phyloP scores from a whole-genome alignment of 192 early-diverging fungal genomes.

The Backusella tarrabulga region DNA sequence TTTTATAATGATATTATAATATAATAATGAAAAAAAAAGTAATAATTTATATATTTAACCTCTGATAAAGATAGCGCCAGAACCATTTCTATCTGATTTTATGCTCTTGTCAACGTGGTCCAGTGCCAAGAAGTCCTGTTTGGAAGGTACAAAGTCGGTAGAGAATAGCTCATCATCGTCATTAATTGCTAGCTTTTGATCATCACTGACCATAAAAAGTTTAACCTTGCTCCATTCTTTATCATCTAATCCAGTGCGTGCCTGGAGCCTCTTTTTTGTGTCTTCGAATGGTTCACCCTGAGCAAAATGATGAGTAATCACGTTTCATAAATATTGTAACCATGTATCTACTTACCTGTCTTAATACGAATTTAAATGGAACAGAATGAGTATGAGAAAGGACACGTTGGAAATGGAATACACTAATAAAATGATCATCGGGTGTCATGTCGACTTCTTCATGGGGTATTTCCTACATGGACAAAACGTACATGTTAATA shows the following conservation, averaged over 20 bases:
- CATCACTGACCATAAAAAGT: slow-evolving; percentile 42
- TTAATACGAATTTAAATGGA: slow-evolving; percentile 80
- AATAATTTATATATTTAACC: slow-evolving; percentile 19
- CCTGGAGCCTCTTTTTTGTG: slow-evolving; percentile 72
- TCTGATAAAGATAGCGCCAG: slow-evolving; percentile 29
- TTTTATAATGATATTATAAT: neutral
- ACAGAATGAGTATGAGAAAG: slow-evolving; percentile 67
- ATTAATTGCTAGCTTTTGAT: neutral
- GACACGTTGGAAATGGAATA: slow-evolving; percentile 80
- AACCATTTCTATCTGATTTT: slow-evolving; percentile 11
- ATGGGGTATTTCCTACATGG: slow-evolving; percentile 38
- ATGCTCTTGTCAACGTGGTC: slow-evolving; percentile 44
- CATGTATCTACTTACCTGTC: slow-evolving; percentile 25
- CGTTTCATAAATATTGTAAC: no score
- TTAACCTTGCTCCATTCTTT: slow-evolving; percentile 80
- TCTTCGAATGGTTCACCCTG: slow-evolving; percentile 67
- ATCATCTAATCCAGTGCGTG: slow-evolving; percentile 71
- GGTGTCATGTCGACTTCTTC: slow-evolving; percentile 41
- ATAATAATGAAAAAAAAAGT: slow-evolving; percentile 6
- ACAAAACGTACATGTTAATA: neutral
- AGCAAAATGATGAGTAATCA: no score
- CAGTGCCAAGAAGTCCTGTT: slow-evolving; percentile 43
- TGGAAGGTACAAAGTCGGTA: slow-evolving; percentile 18
- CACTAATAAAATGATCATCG: slow-evolving; percentile 52
- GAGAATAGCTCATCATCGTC: slow-evolving; percentile 31